Evolutionary conservation across 2,329 filamentous ascomycete genomes (phyloP).

Genomic region (Emergomyces orientalis): DNA sequence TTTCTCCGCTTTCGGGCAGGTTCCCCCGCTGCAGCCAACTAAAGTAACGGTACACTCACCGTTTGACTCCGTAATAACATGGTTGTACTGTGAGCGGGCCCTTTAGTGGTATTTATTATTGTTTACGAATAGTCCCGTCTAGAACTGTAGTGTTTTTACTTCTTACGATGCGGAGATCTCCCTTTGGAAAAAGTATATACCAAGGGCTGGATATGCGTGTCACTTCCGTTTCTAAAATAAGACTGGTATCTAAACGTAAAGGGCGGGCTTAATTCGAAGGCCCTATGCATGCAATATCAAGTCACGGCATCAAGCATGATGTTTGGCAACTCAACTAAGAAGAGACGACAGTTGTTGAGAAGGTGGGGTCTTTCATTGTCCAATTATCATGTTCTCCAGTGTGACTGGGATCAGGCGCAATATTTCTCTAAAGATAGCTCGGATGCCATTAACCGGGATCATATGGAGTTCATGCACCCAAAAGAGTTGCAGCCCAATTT

Average conservation of each 20-base stretch:
- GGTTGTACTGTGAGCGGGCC: background rate
- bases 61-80: background rate
- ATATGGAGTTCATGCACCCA: too few species aligned
- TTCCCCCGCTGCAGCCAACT: too few species aligned
- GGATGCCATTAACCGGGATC: too few species aligned
- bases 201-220: background rate
- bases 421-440: too few species aligned
- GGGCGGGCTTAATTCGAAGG: too few species aligned
- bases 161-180: background rate
- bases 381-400: too few species aligned
- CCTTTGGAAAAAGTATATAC: background rate
- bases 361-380: too few species aligned
- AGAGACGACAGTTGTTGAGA: too few species aligned
- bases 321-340: too few species aligned
- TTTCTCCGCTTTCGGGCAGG: slow-evolving; percentile 8
- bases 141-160: background rate
- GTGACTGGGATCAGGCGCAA: too few species aligned
- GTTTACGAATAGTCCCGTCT: background rate
- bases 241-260: background rate
- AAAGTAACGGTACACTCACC: background rate
- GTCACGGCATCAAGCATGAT: background rate
- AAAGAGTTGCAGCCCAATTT: background rate
- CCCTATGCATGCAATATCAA: too few species aligned
- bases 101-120: background rate
- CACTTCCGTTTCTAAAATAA: background rate